Percentiles rank a stretch among this genome's conserved stretches.
These are phyloP conservation scores for Jatropha podagrica DNA, from an alignment of 441 rosid genomes.

Conservation along the genomic window DNA sequence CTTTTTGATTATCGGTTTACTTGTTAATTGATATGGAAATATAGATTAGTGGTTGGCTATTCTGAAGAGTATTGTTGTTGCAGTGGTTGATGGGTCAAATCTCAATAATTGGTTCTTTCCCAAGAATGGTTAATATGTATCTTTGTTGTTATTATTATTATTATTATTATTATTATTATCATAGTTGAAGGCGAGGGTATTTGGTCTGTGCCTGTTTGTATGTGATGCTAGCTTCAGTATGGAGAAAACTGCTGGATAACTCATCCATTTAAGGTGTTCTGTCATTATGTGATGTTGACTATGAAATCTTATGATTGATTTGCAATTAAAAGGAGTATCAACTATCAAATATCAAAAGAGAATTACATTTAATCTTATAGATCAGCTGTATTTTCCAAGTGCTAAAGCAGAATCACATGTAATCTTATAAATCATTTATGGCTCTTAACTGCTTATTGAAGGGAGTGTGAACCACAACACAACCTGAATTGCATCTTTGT, in stretches of 20 bases:
- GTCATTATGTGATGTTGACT: constrained; percentile 27
- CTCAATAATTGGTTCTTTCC: constrained; percentile 27
- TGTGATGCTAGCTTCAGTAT: constrained; percentile 11
- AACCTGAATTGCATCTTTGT: neutral
- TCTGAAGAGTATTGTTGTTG: constrained; percentile 26
- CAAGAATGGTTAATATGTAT: constrained; percentile 18
- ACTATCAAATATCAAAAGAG: neutral
- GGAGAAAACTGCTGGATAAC: constrained; percentile 22
- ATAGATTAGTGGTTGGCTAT: constrained; percentile 29
- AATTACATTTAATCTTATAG: constrained; percentile 11
- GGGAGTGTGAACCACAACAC: neutral
- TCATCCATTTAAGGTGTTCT: constrained; percentile 17
- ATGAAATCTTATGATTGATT: constrained; percentile 26
- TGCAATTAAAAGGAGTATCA: constrained; percentile 19
- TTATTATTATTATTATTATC: neutral
- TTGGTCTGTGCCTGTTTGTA: neutral
- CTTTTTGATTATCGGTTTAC: constrained; percentile 17
- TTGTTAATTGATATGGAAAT: constrained; percentile 23
- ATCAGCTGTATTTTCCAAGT: neutral
- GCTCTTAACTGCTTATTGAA: neutral
- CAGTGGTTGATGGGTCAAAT: constrained; percentile 36
- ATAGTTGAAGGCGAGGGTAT: constrained; percentile 6
- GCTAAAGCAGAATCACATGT: constrained; percentile 8
- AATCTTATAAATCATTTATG: neutral
- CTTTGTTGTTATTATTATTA: neutral